Base-by-base conservation (phyloP, 306 rosid genomes). In the Begonia masoniana region DNA sequence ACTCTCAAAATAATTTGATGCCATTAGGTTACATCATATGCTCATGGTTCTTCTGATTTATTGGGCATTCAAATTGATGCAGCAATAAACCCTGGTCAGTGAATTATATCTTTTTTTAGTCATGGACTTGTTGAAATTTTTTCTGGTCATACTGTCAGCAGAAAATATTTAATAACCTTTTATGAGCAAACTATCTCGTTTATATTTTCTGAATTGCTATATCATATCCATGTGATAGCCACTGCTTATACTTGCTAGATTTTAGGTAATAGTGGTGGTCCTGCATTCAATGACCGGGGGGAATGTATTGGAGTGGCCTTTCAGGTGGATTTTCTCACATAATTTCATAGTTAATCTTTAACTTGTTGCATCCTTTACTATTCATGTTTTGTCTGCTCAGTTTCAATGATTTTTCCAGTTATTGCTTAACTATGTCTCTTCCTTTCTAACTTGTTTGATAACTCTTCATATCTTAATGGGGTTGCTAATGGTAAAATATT, bases 271-370 rank as follows among this genome's bases (percentile, higher is more conserved):
- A 91, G 96, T n/a, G 99, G 99, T 66, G 99, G 99, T 24, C 99
- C 99, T n/a, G 94, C 96, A 26, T 91, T 91, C 79, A 91, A 83
- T 68, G 96, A 72, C 73, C 78, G 68, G 62, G 96, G 99, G 68
- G 96, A 91, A 68, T 91, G 99, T 88, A 91, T 91, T 62, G 99
- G 99, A 41, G 96, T 91, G 64, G 99, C 99, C n/a, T 91, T 91
- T 81, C 99, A 91, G 99, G 99, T 91, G 78, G 62, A 69, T 68
- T 72, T 69, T 78, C 43, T 62, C 65, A 63, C 71, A 53, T 52
- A 57, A 35, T 26, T 66, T 69, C 48, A 35, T 47, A 13, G 52
- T 6, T 61, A 10, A 45, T 10, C 47, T 35, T 6, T 63, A 10
- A 41, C 17, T n/a, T 45, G 9, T 23, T 31, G 35, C 35, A 26